Evolutionary conservation across 345 rosid species (phyloP).

Genomic region (Boechera divaricarpa): DNA sequence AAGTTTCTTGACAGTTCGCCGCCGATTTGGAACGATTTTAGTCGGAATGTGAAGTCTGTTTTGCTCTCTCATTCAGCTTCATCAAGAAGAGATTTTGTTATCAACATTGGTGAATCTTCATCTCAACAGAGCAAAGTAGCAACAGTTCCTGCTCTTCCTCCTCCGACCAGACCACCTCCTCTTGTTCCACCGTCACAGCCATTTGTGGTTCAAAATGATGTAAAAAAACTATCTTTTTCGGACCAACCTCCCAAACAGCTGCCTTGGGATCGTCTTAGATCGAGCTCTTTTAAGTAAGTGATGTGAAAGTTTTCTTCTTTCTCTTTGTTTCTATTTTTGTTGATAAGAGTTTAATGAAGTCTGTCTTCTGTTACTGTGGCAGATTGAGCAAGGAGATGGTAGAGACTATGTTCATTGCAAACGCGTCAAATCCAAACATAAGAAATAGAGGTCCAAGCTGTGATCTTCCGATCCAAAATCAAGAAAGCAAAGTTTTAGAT

Average conservation of each 20-base stretch:
- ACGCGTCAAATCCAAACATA: conserved; percentile 56
- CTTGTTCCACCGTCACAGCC: conserved; percentile 50
- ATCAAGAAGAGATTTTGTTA: conserved; percentile 43
- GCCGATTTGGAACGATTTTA: conserved; percentile 41
- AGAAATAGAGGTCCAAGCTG: conserved; percentile 56
- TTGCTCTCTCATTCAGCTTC: conserved; percentile 46
- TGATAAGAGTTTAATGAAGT: conserved; percentile 17
- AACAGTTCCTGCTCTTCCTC: conserved; percentile 39
- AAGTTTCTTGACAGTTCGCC: conserved; percentile 35
- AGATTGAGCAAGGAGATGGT: conserved; percentile 95
- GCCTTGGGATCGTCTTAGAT: conserved; percentile 79
- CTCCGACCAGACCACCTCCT: conserved; percentile 47
- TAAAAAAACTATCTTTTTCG: conserved; percentile 9
- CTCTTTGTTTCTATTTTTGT: neutral
- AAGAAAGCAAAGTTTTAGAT: conserved; percentile 72
- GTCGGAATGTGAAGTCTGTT: conserved; percentile 47
- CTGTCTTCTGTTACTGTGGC: conserved; percentile 42
- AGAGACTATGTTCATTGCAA: conserved; percentile 77
- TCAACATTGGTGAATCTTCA: conserved; percentile 45
- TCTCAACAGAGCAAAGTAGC: conserved; percentile 39
- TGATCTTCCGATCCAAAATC: conserved; percentile 55
- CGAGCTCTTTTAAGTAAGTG: conserved; percentile 82
- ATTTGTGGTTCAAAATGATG: conserved; percentile 54
- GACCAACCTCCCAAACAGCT: conserved; percentile 56
- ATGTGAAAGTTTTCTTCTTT: neutral